Base-by-base conservation (phyloP, 805 yeast species). In the Lachancea thermotolerans region DNA sequence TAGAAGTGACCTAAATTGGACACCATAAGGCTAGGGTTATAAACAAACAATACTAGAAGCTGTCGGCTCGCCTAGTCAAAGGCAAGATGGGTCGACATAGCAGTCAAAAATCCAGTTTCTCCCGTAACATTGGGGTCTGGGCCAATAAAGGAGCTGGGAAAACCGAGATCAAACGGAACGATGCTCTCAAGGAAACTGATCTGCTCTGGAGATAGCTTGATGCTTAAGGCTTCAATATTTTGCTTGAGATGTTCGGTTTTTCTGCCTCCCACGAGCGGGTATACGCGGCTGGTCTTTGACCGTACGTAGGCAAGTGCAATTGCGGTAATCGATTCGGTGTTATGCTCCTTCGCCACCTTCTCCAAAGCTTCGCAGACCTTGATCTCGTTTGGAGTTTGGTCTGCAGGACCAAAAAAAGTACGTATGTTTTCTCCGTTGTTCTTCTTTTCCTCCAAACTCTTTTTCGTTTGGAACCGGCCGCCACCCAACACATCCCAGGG, bases 401-500 rank as follows among this genome's bases (percentile, higher is more conserved):
- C 51, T 5, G 35, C 28, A 8, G 33, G 14, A 12, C 25, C 25
- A 31, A 4, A 3, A 25, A 21, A 21, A 28, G 53, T 10, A 31
- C 49, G 47, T 37, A 52, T 21, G n/a, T 37, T 31, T 37, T 49
- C 55, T 29, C 56, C 55, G 28, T 18, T 18, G 39, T 43, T 40
- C 41, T 49, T 48, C 11, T 41, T 42, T 31, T 49, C 53, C 33
- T 54, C 56, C 15, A 55, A 30, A 10, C 45, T 45, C 48, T 52
- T 44, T 29, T 41, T 42, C 7, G 50, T 52, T 42, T 53, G 48
- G 48, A 56, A 56, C 25, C 42, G 39, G 7, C 59, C 59, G 10
- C 51, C 47, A 10, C 59, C 60, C 16, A 56, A 35, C 5, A 48
- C 52, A 31, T 47, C 59, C 58, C 59, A 56, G 9, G 59, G 59